These are phyloP conservation scores for Wallacemonas sp. DNA, from an alignment of 208 protist genomes.

Conservation along the genomic window DNA sequence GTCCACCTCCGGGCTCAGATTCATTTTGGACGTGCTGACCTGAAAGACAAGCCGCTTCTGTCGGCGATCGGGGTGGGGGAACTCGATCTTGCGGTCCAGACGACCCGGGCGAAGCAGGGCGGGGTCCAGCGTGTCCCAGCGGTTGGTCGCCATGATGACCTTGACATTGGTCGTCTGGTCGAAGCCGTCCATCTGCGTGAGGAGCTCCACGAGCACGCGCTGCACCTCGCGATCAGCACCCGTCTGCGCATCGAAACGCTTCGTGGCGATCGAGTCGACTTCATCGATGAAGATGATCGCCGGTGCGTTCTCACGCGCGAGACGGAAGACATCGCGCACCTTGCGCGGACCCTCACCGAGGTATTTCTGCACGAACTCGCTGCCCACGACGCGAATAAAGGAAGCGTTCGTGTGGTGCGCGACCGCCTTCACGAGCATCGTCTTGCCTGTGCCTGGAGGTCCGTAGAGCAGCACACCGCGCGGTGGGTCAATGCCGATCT, in stretches of 20 bases:
- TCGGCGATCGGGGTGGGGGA: slow-evolving; percentile 97
- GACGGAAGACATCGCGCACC: slow-evolving; percentile 98
- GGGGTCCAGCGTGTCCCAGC: slow-evolving; percentile 99
- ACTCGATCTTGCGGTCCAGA: slow-evolving; percentile 98
- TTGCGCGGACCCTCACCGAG: slow-evolving; percentile 99
- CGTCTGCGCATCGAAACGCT: slow-evolving; percentile 99
- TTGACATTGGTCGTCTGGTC: slow-evolving; percentile 99
- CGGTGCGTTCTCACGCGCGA: slow-evolving; percentile 98
- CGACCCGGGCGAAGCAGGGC: slow-evolving; percentile 98
- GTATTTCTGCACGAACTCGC: slow-evolving; percentile 99
- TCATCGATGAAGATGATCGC: slow-evolving; percentile 99
- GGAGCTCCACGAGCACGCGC: slow-evolving; percentile 99
- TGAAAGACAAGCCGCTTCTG: slow-evolving; percentile 99
- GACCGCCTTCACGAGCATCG: slow-evolving; percentile 99
- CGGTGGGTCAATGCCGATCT: slow-evolving; percentile 99
- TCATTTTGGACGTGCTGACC: slow-evolving; percentile 99
- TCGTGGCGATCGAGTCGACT: slow-evolving; percentile 99
- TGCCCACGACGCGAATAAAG: slow-evolving; percentile 99
- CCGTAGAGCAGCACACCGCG: slow-evolving; percentile 99
- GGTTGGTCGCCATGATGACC: slow-evolving; percentile 99
- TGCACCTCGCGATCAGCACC: slow-evolving; percentile 99
- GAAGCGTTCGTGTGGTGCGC: slow-evolving; percentile 98
- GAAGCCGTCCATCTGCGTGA: slow-evolving; percentile 99
- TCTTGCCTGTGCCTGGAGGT: slow-evolving; percentile 98
- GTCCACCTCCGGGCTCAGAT: slow-evolving; percentile 97